These are phyloP conservation scores for Sindora glabra DNA, from an alignment of 306 rosid genomes.

Conservation along the genomic window DNA sequence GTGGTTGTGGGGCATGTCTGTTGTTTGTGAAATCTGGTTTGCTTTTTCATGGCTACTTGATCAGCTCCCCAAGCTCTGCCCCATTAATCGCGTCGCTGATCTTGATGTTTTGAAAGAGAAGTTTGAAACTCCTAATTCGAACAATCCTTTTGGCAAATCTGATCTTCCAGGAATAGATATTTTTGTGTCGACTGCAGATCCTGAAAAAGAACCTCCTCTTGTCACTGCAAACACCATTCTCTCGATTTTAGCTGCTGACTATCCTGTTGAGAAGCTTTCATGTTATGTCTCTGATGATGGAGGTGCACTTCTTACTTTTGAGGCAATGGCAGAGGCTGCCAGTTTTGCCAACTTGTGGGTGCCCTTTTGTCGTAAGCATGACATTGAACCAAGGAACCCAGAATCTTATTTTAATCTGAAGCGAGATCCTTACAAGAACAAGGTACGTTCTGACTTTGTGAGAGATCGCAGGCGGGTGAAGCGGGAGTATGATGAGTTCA, in stretches of 20 bases:
- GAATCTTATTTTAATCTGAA: conserved; percentile 58
- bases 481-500: conserved; percentile 80
- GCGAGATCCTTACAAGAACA: conserved; percentile 67
- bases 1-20: conserved; percentile 84
- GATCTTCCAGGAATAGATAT: conserved; percentile 80
- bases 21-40: conserved; percentile 81
- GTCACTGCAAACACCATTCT: conserved; percentile 82
- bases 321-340: conserved; percentile 91
- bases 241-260: conserved; percentile 64
- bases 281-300: conserved; percentile 88
- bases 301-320: conserved; percentile 78
- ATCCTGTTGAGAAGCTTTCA: conserved; percentile 72
- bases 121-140: conserved; percentile 59
- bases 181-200: conserved; percentile 78
- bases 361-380: conserved; percentile 74
- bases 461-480: conserved; percentile 69
- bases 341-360: conserved; percentile 79
- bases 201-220: conserved; percentile 76
- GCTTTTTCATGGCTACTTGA: conserved; percentile 85
- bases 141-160: conserved; percentile 57
- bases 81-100: conserved; percentile 49
- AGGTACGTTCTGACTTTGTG: conserved; percentile 66
- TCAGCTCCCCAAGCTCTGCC: conserved; percentile 79
- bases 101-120: conserved; percentile 51
- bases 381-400: conserved; percentile 74